Evolutionary conservation across 2,329 filamentous ascomycete species (phyloP), one percentile per base, ranked within the genome.

Genomic region (Neofusicoccum cordaticola): DNA sequence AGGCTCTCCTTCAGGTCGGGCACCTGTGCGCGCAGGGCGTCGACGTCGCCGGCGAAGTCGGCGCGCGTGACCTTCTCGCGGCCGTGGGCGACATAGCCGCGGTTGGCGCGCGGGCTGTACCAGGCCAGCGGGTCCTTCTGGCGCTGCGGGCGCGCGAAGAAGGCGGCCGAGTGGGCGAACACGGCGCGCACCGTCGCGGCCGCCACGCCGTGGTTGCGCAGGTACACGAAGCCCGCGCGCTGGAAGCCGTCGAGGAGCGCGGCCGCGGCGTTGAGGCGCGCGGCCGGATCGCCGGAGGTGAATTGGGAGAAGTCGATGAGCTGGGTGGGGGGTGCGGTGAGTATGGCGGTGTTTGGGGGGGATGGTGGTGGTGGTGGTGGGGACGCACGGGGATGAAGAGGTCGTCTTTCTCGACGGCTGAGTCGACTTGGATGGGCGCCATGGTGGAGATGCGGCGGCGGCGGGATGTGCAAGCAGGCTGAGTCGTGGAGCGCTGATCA

Each of bases 171-270:
- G 62, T 73, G 42, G 1, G 81, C 74, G 74, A 95, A 96, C 66
- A 89, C 84, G 65, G 83, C 77, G 66, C 84, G 75, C 12, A 92
- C 79, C 9, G 84, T 83, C 8, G 84, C 79, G 3, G 84, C 71
- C 0, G 87, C 78, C 66, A 97, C 89, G 45, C 90, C 86, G 69
- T 94, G 88, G 76, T 94, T 91, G 70, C 88, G 88, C 44, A 96
- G 86, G 78, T 97, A 97, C 68, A 97, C 86, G 81, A 97, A 97
- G 65, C 93, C 93, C 2, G 93, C 90, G 1, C 85, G 89, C 71
- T 93, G 90, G 80, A 97, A 96, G 47, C 91, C 93, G 62, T 87
- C 74, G 12, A 94, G 87, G 69, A 97, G 88, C 45, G 89, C 86
- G 62, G 86, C 78, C 22, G 92, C 93, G 1, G 90, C 87, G 48